Conservation (phyloP, 371 early-diverging fungal genomes). For the Coemansia linderi region DNA sequence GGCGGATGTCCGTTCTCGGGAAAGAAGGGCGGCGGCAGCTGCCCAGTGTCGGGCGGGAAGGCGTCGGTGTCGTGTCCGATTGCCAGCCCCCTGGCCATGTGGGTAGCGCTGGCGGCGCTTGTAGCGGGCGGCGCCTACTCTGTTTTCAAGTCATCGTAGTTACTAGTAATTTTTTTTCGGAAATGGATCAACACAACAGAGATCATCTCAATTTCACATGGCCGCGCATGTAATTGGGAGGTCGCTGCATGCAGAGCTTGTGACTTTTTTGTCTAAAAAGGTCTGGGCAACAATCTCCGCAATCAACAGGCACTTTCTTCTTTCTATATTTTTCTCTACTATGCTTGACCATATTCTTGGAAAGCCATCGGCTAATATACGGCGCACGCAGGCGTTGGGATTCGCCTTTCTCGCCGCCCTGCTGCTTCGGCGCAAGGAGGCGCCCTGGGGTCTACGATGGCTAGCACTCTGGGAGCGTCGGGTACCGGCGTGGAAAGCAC, state of each 20-base stretch:
- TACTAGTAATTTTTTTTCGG: neutral
- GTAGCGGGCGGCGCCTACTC: neutral
- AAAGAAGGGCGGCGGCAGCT: neutral
- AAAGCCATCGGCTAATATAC: constrained; percentile 87
- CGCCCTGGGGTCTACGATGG: constrained; percentile 29
- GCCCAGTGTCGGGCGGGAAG: neutral
- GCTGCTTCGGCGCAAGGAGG: constrained; percentile 18
- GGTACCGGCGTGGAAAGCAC: constrained; percentile 53
- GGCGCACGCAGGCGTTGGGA: constrained; percentile 76
- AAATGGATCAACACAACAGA: neutral
- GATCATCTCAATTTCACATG: constrained; percentile 2
- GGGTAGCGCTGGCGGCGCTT: neutral
- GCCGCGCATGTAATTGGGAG: constrained; percentile 3
- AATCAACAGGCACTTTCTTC: neutral
- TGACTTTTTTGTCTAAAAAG: constrained; percentile 1
- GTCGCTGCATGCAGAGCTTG: constrained; percentile 1
- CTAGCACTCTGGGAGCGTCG: constrained; percentile 13
- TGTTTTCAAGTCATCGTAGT: neutral
- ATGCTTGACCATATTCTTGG: constrained; percentile 94
- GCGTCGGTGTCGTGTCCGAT: neutral
- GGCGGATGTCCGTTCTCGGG: neutral
- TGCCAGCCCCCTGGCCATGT: neutral
- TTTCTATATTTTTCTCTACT: constrained; percentile 29
- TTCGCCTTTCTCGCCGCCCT: constrained; percentile 55
- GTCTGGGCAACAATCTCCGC: neutral